These are phyloP conservation scores for Xylogone sp. DNA, from an alignment of 2,329 filamentous ascomycete species.

Conservation along the genomic window DNA sequence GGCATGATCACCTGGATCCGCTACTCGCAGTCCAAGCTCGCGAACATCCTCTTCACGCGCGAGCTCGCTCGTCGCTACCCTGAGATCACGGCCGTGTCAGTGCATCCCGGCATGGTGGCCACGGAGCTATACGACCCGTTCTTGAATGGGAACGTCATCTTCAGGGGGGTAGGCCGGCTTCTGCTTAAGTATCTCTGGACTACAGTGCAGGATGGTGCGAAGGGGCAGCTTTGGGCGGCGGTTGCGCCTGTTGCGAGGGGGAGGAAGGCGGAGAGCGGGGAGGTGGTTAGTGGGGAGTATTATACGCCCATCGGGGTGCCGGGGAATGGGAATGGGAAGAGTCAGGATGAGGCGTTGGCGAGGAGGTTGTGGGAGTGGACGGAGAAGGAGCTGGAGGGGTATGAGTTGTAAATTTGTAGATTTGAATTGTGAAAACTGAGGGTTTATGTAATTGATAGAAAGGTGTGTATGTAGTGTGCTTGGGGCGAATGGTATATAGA, in stretches of 20 bases:
- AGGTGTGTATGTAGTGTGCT: neutral
- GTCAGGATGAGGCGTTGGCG: constrained; percentile 25
- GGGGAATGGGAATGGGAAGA: constrained; percentile 16
- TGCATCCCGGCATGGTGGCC: constrained; percentile 38
- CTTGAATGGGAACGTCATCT: constrained; percentile 1
- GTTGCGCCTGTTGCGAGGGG: constrained; percentile 15
- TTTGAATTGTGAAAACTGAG: neutral
- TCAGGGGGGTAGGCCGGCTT: neutral
- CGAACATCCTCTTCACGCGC: constrained; percentile 39
- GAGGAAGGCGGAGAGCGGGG: constrained; percentile 14
- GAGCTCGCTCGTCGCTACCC: constrained; percentile 36
- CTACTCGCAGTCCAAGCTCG: constrained; percentile 44
- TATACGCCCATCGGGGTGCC: constrained; percentile 34
- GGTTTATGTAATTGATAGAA: neutral
- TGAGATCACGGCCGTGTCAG: constrained; percentile 29
- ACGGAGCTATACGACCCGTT: constrained; percentile 27
- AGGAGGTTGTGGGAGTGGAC: constrained; percentile 33
- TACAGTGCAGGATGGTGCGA: constrained; percentile 31
- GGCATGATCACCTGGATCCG: constrained; percentile 28
- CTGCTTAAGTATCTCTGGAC: constrained; percentile 1
- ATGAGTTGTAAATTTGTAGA: neutral
- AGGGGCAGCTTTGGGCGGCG: constrained; percentile 37
- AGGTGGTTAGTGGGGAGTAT: constrained; percentile 30
- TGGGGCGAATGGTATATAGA: too few relatives aligned
- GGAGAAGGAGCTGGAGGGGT: constrained; percentile 25